Evolutionary conservation across 108 stramenopile species (phyloP).

Genomic region (Chaetoceros tenuissimus): DNA sequence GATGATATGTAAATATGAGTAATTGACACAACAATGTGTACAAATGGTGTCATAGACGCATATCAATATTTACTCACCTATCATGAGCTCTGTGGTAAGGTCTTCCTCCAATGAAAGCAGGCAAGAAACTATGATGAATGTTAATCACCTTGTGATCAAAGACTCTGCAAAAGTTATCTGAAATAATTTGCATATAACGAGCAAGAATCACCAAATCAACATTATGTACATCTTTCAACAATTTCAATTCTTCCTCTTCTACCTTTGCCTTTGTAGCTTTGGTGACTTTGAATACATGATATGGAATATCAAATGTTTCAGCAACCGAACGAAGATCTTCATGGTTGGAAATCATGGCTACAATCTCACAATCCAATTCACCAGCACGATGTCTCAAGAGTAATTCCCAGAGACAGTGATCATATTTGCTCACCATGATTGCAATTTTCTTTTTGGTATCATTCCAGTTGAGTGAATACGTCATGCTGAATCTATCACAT

Average conservation of each 20-base stretch:
- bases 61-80: conserved; percentile 11
- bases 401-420: conserved; percentile 83
- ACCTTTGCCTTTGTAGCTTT: conserved; percentile 51
- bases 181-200: conserved; percentile 45
- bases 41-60: background rate
- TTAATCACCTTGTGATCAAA: conserved; percentile 23
- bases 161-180: conserved; percentile 30
- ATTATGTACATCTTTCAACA: conserved; percentile 29
- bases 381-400: conserved; percentile 65
- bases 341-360: conserved; percentile 71
- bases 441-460: conserved; percentile 19
- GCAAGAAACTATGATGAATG: conserved; percentile 41
- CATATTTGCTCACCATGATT: conserved; percentile 57
- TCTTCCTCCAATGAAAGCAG: conserved; percentile 36
- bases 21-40: background rate
- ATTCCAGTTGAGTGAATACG: conserved; percentile 26
- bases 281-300: conserved; percentile 51
- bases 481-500: conserved; percentile 16
- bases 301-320: conserved; percentile 72
- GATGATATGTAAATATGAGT: background rate
- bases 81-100: conserved; percentile 41
- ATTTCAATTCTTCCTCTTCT: conserved; percentile 58
- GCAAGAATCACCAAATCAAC: conserved; percentile 36
- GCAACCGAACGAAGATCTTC: conserved; percentile 52
- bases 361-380: conserved; percentile 64